Conservation (phyloP, 2,329 filamentous ascomycete genomes). For the Trichoderma koningiopsis region DNA sequence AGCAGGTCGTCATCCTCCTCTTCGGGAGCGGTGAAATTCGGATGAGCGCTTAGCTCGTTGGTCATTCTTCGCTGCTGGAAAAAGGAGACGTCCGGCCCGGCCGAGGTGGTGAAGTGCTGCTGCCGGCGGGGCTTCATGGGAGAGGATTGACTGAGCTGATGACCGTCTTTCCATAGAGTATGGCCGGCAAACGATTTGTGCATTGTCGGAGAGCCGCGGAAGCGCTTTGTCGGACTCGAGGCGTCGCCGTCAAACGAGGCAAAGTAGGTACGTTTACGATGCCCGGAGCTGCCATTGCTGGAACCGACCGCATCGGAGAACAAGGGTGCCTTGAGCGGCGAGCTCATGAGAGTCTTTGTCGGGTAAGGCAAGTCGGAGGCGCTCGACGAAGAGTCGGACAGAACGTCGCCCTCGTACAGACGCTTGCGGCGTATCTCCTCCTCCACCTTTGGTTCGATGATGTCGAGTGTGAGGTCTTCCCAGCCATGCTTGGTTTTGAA, state of each 20-base stretch:
- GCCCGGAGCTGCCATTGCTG: slow-evolving; percentile 66
- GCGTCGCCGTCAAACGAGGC: slow-evolving; percentile 58
- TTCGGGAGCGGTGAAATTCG: slow-evolving; percentile 63
- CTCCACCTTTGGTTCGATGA: slow-evolving; percentile 81
- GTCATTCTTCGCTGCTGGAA: slow-evolving; percentile 71
- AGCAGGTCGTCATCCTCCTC: slow-evolving; percentile 85
- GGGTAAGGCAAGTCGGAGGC: slow-evolving; percentile 76
- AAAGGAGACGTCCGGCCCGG: slow-evolving; percentile 75
- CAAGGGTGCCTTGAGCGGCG: slow-evolving; percentile 77
- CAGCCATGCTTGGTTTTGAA: slow-evolving; percentile 97
- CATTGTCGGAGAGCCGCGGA: slow-evolving; percentile 63
- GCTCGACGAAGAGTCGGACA: slow-evolving; percentile 86
- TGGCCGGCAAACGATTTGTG: slow-evolving; percentile 59
- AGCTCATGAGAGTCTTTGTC: slow-evolving; percentile 72
- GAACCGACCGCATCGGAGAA: slow-evolving; percentile 82
- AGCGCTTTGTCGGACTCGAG: slow-evolving; percentile 67
- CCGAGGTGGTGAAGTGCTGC: slow-evolving; percentile 71
- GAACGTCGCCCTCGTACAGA: slow-evolving; percentile 68
- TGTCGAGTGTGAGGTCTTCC: slow-evolving; percentile 85
- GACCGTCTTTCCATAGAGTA: slow-evolving; percentile 73
- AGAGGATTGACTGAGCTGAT: slow-evolving; percentile 77
- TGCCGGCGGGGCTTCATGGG: slow-evolving; percentile 78
- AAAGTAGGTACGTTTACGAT: slow-evolving; percentile 65
- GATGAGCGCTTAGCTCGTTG: slow-evolving; percentile 57
- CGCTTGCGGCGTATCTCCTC: slow-evolving; percentile 76